Evolutionary conservation across 176 grass and related monocot genomes (phyloP).

Genomic region (Tuctoria greenei): DNA sequence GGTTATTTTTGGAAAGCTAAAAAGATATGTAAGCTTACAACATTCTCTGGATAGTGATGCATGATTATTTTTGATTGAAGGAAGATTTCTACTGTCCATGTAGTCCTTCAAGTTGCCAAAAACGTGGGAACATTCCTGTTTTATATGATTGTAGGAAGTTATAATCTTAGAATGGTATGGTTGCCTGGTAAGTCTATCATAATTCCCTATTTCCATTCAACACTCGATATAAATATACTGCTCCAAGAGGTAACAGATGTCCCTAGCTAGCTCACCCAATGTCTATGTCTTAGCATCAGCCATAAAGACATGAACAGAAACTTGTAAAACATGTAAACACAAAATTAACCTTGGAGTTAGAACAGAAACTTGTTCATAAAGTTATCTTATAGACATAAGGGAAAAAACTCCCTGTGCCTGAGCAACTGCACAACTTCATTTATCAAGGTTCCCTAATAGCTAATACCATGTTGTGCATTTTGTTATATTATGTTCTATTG

Average conservation of each 20-base stretch:
- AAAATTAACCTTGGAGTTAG: background rate
- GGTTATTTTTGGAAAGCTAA: background rate
- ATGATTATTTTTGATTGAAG: conserved; percentile 14
- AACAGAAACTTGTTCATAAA: background rate
- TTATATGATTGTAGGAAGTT: conserved; percentile 13
- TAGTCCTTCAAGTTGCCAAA: background rate
- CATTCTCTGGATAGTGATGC: background rate
- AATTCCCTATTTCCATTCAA: background rate
- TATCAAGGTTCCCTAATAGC: background rate
- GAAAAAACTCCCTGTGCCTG: background rate
- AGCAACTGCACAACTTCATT: conserved; percentile 22
- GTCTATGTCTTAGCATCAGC: background rate
- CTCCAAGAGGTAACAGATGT: background rate
- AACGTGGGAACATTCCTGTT: background rate
- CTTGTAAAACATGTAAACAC: conserved; percentile 7
- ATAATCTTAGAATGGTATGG: background rate
- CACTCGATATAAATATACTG: background rate
- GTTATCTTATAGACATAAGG: background rate
- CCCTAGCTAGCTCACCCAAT: background rate
- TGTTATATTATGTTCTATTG: no score
- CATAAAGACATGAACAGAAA: background rate
- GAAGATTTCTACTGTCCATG: conserved; percentile 9
- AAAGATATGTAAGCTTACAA: conserved; percentile 7
- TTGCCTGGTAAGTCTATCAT: background rate
- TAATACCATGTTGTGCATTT: conserved; percentile 1